Conservation (phyloP, 108 stramenopile genomes). For the Nitzschia palea region DNA sequence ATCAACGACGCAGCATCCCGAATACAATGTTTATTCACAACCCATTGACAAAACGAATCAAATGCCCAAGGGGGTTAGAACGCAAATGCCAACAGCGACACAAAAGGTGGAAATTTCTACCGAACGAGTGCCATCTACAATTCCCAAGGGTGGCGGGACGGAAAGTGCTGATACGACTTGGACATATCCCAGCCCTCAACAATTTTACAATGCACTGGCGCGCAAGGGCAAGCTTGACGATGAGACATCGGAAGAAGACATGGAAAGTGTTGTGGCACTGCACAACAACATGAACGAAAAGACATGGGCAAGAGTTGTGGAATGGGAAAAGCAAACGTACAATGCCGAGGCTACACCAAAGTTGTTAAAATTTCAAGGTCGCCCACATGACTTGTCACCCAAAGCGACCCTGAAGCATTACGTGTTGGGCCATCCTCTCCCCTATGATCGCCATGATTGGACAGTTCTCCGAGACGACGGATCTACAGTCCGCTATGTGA, state of each 20-base stretch:
- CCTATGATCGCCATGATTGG: constrained; percentile 99
- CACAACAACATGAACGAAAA: constrained; percentile 99
- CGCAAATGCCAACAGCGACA: constrained; percentile 63
- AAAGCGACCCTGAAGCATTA: constrained; percentile 88
- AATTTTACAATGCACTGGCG: constrained; percentile 98
- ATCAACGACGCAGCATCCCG: constrained; percentile 26
- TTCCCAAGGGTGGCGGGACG: constrained; percentile 83
- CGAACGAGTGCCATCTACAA: constrained; percentile 81
- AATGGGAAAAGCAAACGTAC: constrained; percentile 85
- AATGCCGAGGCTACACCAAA: constrained; percentile 49
- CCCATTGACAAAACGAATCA: constrained; percentile 94
- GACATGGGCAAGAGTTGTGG: constrained; percentile 91
- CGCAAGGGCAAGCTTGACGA: constrained; percentile 93
- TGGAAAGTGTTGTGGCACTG: constrained; percentile 92
- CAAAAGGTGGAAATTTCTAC: constrained; percentile 72
- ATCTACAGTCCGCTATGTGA: constrained; percentile 89
- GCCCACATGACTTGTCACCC: constrained; percentile 92
- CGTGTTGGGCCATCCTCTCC: constrained; percentile 90
- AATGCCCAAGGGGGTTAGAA: constrained; percentile 86
- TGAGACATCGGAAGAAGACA: constrained; percentile 68
- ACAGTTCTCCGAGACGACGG: constrained; percentile 71
- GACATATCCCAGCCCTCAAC: constrained; percentile 96
- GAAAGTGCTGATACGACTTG: constrained; percentile 59
- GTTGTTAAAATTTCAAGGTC: constrained; percentile 88
- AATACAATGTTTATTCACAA: constrained; percentile 98